A percentile compares a stretch with the other conserved stretches of the same genome.
phyloP scores from a whole-genome alignment of 306 rosid genomes.

The Erythrophleum fordii region DNA sequence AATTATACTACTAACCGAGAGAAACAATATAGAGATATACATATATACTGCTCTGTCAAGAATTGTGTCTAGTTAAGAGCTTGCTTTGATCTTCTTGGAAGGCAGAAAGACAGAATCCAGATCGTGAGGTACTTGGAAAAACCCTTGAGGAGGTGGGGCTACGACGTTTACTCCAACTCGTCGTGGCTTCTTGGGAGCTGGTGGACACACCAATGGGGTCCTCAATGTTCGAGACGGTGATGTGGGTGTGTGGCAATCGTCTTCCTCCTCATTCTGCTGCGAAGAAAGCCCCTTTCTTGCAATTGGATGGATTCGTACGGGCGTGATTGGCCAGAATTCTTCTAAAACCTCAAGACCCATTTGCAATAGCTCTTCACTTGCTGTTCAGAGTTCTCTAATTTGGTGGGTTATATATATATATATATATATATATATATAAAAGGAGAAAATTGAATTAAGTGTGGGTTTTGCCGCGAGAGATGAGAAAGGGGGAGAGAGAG shows the following conservation, averaged over 20 bases:
- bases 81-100: background rate
- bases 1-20: background rate
- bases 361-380: background rate
- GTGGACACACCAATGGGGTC: conserved; percentile 20
- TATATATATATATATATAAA: background rate
- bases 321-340: conserved; percentile 62
- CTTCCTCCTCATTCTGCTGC: conserved; percentile 4
- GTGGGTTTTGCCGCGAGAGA: background rate
- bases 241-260: background rate
- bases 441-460: background rate
- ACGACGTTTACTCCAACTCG: background rate
- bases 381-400: background rate
- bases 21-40: background rate
- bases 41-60: background rate
- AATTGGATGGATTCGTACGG: conserved; percentile 39
- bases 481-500: background rate
- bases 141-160: background rate
- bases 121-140: background rate
- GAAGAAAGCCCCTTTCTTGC: background rate
- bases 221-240: background rate
- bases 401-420: background rate
- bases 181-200: conserved; percentile 12
- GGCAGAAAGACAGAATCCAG: conserved; percentile 4
- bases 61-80: background rate
- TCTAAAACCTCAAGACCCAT: conserved; percentile 62